phyloP scores from a whole-genome alignment of 108 stramenopile species.

The Stephanodiscus triporus region DNA sequence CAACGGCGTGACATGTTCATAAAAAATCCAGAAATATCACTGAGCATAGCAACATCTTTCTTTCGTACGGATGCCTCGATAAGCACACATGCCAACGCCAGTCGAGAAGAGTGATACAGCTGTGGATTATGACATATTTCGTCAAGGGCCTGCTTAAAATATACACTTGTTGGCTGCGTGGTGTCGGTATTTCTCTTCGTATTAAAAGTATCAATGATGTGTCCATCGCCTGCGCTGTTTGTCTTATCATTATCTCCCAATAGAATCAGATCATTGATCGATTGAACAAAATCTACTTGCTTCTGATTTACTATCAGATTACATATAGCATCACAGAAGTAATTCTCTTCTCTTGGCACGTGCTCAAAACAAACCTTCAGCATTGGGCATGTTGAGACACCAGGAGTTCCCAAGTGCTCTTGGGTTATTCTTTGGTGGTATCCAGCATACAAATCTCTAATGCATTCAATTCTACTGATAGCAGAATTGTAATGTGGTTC shows the following conservation, averaged over 20 bases:
- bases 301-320: conserved; percentile 28
- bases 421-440: conserved; percentile 1
- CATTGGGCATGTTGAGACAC: background rate
- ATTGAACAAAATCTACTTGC: conserved; percentile 21
- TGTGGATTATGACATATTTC: conserved; percentile 3
- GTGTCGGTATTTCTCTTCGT: background rate
- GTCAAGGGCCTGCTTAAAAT: conserved; percentile 6
- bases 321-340: conserved; percentile 62
- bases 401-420: background rate
- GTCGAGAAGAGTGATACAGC: conserved; percentile 37
- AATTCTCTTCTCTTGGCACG: conserved; percentile 61
- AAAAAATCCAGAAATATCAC: conserved; percentile 28
- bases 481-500: conserved; percentile 40
- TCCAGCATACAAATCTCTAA: conserved; percentile 18
- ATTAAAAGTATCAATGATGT: background rate
- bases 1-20: conserved; percentile 28
- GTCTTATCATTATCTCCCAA: conserved; percentile 20
- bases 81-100: conserved; percentile 41
- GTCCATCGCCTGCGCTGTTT: background rate
- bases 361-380: conserved; percentile 41
- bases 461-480: conserved; percentile 21
- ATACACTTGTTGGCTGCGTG: conserved; percentile 12
- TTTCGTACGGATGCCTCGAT: conserved; percentile 20
- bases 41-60: conserved; percentile 22
- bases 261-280: conserved; percentile 24